Conservation (phyloP, 805 yeast species). For the Pichia gijzeniarum region DNA sequence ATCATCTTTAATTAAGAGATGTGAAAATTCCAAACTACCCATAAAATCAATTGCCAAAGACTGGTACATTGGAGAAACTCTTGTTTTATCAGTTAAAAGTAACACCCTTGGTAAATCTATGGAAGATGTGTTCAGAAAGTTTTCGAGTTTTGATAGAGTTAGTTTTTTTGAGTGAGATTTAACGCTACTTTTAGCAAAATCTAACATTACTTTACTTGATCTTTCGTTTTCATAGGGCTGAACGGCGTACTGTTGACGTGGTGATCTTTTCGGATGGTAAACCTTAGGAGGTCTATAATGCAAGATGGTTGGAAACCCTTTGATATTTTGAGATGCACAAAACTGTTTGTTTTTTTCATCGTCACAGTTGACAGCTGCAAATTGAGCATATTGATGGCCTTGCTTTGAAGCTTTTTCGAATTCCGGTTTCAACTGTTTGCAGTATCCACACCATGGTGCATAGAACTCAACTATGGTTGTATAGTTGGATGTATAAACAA, state of each 20-base stretch:
- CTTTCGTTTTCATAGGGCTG: slow-evolving; percentile 62
- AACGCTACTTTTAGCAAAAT: slow-evolving; percentile 49
- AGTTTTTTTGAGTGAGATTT: slow-evolving; percentile 60
- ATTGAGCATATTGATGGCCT: slow-evolving; percentile 50
- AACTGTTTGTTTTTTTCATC: slow-evolving; percentile 55
- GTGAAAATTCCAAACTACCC: slow-evolving; percentile 43
- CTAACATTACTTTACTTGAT: slow-evolving; percentile 45
- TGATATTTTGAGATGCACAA: slow-evolving; percentile 58
- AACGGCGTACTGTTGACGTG: slow-evolving; percentile 12
- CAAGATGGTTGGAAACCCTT: slow-evolving; percentile 80
- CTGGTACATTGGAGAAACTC: slow-evolving; percentile 51
- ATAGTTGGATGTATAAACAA: slow-evolving; percentile 63
- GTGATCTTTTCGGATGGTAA: slow-evolving; percentile 1
- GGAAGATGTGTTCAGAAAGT: slow-evolving; percentile 19
- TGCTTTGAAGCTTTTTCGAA: slow-evolving; percentile 57
- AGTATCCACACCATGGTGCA: slow-evolving; percentile 99
- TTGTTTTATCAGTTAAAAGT: slow-evolving; percentile 45
- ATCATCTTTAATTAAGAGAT: slow-evolving; percentile 29
- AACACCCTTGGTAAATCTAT: slow-evolving; percentile 35
- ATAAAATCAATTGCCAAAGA: slow-evolving; percentile 67
- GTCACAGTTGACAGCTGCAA: slow-evolving; percentile 87
- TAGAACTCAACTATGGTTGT: slow-evolving; percentile 82
- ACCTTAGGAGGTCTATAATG: slow-evolving; percentile 79
- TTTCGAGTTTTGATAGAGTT: slow-evolving; percentile 28
- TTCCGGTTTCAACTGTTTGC: slow-evolving; percentile 62